Evolutionary conservation across 208 protist genomes (phyloP), one percentile per base, ranked within the genome.

Genomic region (Crithidia brevicula): DNA sequence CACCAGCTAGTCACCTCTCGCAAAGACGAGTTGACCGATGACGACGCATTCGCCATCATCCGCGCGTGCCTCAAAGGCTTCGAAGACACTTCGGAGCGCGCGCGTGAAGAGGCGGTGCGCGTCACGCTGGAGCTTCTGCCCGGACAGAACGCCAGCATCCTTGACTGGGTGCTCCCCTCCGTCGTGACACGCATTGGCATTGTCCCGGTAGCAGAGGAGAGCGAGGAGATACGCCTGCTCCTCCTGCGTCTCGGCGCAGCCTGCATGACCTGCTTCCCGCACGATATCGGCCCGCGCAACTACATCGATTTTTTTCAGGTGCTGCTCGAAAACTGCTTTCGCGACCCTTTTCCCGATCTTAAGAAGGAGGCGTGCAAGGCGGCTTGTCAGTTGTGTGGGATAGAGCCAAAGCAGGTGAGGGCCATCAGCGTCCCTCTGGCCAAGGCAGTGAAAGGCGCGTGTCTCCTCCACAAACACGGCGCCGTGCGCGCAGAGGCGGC

Each of bases 241-340:
- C 75, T 95, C 7, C 77, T 97, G 27, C 60, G 68, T 18, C 68
- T 97, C 23, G 77, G 83, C 9, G 49, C 69, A 0, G 59, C 72
- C 18, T 97, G 92, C 80, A 86, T 97, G 75, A 73, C 84, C n/a
- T 68, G 43, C 23, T 97, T 94, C 67, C 92, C 92, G 3, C 86
- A 95, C 67, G 92, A 95, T 31, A 95, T 97, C 43, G 89, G 83
- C 30, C 82, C 86, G 20, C 78, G 89, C 18, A 91, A 91, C 59
- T 97, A 89, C 72, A 93, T 95, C 63, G 89, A 95, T 76, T 97
- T 92, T 60, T 95, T 93, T 51, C 79, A 89, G 47, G 88, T 93
- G 11, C 84, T 97, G 4, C 70, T 97, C 11, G 83, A 93, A 57
- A 93, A 92, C 45, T 95, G 89, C 73, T 81, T 94, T 43, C 70